These are phyloP conservation scores for Fusarium scirpi DNA, from an alignment of 2,329 filamentous ascomycete genomes.

Conservation along the genomic window DNA sequence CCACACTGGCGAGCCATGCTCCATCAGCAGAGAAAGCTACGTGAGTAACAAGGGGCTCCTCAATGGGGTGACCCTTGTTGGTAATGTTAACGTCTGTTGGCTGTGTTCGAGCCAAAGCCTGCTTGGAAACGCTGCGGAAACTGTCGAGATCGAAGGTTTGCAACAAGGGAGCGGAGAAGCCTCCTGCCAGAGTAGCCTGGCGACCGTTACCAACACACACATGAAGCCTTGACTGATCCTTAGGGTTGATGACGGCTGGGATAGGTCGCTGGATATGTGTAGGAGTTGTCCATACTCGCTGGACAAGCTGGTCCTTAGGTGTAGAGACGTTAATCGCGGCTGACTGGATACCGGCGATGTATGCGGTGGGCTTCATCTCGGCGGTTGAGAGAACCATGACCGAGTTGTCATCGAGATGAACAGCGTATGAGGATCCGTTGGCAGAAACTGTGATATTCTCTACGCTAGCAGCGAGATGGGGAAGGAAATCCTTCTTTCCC, in stretches of 20 bases:
- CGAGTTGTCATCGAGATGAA: conserved; percentile 93
- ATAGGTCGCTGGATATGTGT: conserved; percentile 62
- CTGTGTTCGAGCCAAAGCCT: conserved; percentile 90
- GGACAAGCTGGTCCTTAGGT: conserved; percentile 65
- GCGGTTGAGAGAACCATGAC: conserved; percentile 90
- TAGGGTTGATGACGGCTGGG: conserved; percentile 72
- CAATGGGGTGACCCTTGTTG: conserved; percentile 76
- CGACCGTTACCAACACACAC: conserved; percentile 74
- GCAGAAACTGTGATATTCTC: conserved; percentile 87
- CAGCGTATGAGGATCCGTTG: conserved; percentile 81
- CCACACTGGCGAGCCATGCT: conserved; percentile 89
- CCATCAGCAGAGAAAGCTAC: conserved; percentile 84
- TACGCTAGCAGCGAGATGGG: conserved; percentile 89
- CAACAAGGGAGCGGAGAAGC: conserved; percentile 69
- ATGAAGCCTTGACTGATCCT: conserved; percentile 72
- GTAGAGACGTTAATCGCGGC: conserved; percentile 63
- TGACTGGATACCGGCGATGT: conserved; percentile 84
- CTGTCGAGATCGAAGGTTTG: conserved; percentile 90
- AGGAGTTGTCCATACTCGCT: conserved; percentile 61
- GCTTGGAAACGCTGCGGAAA: conserved; percentile 82
- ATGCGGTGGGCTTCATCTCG: conserved; percentile 86
- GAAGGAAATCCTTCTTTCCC: conserved; percentile 82
- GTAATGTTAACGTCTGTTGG: conserved; percentile 83
- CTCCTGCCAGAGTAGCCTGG: conserved; percentile 65
- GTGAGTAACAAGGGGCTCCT: conserved; percentile 81